Conservation (phyloP, 1,284 basidiomycete genomes). For the Melanopsichium pennsylvanicum region DNA sequence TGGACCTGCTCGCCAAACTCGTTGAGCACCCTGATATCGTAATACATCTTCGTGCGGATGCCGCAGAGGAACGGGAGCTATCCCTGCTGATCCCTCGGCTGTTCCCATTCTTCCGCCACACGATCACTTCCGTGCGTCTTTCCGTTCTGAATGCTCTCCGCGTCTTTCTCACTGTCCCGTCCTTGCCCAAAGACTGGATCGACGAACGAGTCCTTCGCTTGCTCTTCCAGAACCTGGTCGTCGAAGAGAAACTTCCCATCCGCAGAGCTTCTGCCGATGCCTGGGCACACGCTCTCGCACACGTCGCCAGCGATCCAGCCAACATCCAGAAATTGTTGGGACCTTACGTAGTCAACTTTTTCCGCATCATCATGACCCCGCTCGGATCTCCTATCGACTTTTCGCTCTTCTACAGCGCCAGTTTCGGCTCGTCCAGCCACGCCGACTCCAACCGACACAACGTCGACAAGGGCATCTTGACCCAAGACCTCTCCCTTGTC, state of each 20-base stretch:
- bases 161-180: constrained; percentile 81
- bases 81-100: constrained; percentile 82
- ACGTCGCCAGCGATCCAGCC: constrained; percentile 33
- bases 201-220: constrained; percentile 79
- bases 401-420: constrained; percentile 73
- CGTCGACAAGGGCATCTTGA: constrained; percentile 94
- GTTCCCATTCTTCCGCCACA: constrained; percentile 97
- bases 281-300: constrained; percentile 77
- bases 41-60: constrained; percentile 70
- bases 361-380: constrained; percentile 87
- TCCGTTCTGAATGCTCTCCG: constrained; percentile 89
- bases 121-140: constrained; percentile 89
- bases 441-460: constrained; percentile 72
- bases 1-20: constrained; percentile 75
- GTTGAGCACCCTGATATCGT: constrained; percentile 74
- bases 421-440: constrained; percentile 17
- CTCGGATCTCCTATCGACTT: constrained; percentile 82
- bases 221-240: constrained; percentile 91
- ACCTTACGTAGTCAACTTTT: constrained; percentile 63
- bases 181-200: constrained; percentile 84
- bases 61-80: constrained; percentile 67
- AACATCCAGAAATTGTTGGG: constrained; percentile 34
- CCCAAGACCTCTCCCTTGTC: constrained; percentile 87
- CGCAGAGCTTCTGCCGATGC: constrained; percentile 79
- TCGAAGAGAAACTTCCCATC: constrained; percentile 88